These are phyloP conservation scores for Pugionium dolabratum DNA, from an alignment of 345 rosid genomes.

Conservation along the genomic window DNA sequence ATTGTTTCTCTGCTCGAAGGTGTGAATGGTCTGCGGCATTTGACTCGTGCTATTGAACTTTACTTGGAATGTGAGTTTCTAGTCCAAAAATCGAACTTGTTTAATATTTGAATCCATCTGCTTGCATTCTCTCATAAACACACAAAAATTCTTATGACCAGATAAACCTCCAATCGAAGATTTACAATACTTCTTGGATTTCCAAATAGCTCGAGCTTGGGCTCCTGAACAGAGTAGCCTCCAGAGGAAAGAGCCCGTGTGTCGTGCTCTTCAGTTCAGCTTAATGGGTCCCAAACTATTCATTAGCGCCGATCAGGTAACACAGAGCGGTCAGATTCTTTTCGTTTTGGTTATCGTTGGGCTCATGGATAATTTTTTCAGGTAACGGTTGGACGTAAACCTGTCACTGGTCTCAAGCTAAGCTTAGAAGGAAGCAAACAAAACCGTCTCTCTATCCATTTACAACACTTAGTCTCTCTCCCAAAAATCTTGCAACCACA, in stretches of 20 bases:
- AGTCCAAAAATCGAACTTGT: neutral
- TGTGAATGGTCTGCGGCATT: slow-evolving; percentile 82
- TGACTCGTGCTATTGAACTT: slow-evolving; percentile 81
- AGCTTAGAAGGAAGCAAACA: slow-evolving; percentile 82
- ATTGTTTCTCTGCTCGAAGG: slow-evolving; percentile 85
- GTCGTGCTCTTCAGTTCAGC: slow-evolving; percentile 89
- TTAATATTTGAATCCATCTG: neutral
- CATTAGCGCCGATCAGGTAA: slow-evolving; percentile 92
- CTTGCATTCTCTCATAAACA: slow-evolving; percentile 4
- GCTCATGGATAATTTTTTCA: slow-evolving; percentile 38
- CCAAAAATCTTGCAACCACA: slow-evolving; percentile 95
- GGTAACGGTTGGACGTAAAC: slow-evolving; percentile 97
- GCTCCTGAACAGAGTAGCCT: slow-evolving; percentile 91
- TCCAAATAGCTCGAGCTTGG: slow-evolving; percentile 85
- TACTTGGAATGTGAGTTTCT: slow-evolving; percentile 86
- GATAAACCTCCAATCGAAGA: slow-evolving; percentile 98
- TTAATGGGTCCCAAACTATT: slow-evolving; percentile 99
- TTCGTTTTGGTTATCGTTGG: neutral
- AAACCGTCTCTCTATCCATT: slow-evolving; percentile 81
- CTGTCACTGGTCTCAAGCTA: slow-evolving; percentile 90
- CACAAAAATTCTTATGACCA: slow-evolving; percentile 35
- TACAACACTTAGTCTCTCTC: slow-evolving; percentile 94
- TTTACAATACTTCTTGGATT: slow-evolving; percentile 91
- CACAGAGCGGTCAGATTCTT: neutral
- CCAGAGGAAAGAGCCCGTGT: slow-evolving; percentile 91